Percentiles rank a stretch among this genome's conserved stretches.
Conservation (phyloP, 768 basidiomycete genomes). For the Mrakia hoshinonis region DNA sequence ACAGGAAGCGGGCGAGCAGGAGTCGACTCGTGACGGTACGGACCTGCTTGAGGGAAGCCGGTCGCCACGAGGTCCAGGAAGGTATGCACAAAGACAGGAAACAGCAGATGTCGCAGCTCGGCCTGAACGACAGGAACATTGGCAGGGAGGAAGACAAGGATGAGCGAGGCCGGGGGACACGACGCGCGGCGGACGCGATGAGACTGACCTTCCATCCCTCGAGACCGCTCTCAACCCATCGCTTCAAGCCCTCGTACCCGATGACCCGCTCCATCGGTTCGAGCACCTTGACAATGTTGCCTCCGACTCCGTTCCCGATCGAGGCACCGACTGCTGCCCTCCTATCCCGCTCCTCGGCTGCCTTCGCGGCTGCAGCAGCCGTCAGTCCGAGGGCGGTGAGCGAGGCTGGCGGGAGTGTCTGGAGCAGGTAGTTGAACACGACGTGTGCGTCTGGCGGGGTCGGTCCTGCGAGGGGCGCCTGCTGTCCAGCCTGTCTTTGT, state of each 20-base stretch:
- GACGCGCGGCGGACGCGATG: background rate
- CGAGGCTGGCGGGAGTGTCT: conserved; percentile 18
- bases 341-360: conserved; percentile 21
- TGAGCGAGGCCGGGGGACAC: background rate
- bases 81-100: conserved; percentile 95
- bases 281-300: conserved; percentile 33
- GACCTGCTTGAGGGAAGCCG: conserved; percentile 83
- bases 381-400: conserved; percentile 15
- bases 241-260: conserved; percentile 38
- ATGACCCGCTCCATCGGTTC: conserved; percentile 39
- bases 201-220: conserved; percentile 41
- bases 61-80: conserved; percentile 87
- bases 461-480: background rate
- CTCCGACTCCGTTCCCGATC: conserved; percentile 1
- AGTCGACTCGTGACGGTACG: conserved; percentile 35
- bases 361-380: conserved; percentile 14
- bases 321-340: background rate
- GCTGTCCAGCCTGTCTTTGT: background rate
- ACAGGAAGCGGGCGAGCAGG: background rate
- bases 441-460: conserved; percentile 1
- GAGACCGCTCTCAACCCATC: conserved; percentile 41
- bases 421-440: conserved; percentile 26
- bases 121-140: conserved; percentile 48
- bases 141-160: background rate
- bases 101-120: conserved; percentile 84